A percentile compares a stretch with the other conserved stretches of the same genome.
These are phyloP conservation scores for Microsporum ferrugineum DNA, from an alignment of 2,329 filamentous ascomycete species.

Conservation along the genomic window DNA sequence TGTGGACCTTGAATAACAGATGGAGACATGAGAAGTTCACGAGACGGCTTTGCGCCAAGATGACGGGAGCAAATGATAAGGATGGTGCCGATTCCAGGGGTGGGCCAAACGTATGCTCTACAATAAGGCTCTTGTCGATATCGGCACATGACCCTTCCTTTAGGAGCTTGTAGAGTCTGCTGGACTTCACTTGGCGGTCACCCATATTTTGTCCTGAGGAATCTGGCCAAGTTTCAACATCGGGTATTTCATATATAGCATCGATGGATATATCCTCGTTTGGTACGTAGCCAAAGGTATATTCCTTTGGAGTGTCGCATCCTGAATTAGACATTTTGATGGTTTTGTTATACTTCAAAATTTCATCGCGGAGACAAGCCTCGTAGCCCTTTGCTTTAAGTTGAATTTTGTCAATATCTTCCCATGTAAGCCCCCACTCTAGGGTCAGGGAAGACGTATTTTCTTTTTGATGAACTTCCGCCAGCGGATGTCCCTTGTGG, in stretches of 20 bases:
- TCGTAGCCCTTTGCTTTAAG: constrained; percentile 41
- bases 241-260: constrained; percentile 9
- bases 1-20: constrained; percentile 63
- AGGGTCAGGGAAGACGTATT: constrained; percentile 45
- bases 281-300: neutral
- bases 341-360: constrained; percentile 27
- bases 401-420: constrained; percentile 54
- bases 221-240: neutral
- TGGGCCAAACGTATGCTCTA: constrained; percentile 24
- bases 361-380: constrained; percentile 26
- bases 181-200: constrained; percentile 9
- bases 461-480: constrained; percentile 39
- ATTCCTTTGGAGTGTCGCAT: neutral
- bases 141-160: constrained; percentile 17
- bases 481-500: constrained; percentile 60
- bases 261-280: neutral
- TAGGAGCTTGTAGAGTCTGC: constrained; percentile 23
- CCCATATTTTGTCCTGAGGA: neutral
- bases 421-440: constrained; percentile 62
- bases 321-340: constrained; percentile 9
- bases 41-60: constrained; percentile 61
- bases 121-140: constrained; percentile 11
- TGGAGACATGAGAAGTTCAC: constrained; percentile 67
- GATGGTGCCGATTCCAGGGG: constrained; percentile 43
- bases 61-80: constrained; percentile 63